Percentiles rank a stretch among this genome's conserved stretches.
Conservation (phyloP, 2,329 filamentous ascomycete genomes). For the Aspergillus brunneoviolaceus region DNA sequence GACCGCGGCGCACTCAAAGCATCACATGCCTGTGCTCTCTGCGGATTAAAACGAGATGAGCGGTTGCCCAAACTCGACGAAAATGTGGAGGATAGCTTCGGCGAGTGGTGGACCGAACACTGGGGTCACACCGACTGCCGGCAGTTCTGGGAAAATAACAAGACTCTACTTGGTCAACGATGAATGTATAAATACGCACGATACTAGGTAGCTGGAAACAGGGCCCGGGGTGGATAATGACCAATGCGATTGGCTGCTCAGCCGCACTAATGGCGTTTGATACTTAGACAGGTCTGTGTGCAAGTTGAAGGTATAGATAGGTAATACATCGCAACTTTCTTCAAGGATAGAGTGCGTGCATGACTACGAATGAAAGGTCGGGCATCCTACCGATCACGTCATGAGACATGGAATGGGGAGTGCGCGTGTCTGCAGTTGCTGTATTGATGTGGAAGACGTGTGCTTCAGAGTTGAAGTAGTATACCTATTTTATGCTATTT, state of each 20-base stretch:
- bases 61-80: conserved; percentile 73
- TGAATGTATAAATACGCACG: conserved; percentile 37
- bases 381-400: not conserved
- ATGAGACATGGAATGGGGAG: not conserved
- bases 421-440: too few relatives aligned
- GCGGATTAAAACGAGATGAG: conserved; percentile 85
- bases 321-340: not conserved
- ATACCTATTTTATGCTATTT: too few relatives aligned
- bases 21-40: conserved; percentile 75
- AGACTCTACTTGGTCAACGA: conserved; percentile 66
- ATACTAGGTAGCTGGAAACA: not conserved
- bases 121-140: conserved; percentile 79
- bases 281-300: not conserved
- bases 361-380: not conserved
- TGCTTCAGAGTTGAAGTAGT: too few relatives aligned
- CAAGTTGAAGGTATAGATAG: not conserved
- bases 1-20: conserved; percentile 69
- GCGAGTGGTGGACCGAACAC: conserved; percentile 93
- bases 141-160: conserved; percentile 82
- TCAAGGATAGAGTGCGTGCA: not conserved
- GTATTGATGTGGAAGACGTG: too few relatives aligned
- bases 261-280: not conserved
- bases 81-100: conserved; percentile 83
- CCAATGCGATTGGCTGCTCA: not conserved
- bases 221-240: too few relatives aligned